Evolutionary conservation across 208 protist species (phyloP).

Genomic region (Wallacemonas sp.): DNA sequence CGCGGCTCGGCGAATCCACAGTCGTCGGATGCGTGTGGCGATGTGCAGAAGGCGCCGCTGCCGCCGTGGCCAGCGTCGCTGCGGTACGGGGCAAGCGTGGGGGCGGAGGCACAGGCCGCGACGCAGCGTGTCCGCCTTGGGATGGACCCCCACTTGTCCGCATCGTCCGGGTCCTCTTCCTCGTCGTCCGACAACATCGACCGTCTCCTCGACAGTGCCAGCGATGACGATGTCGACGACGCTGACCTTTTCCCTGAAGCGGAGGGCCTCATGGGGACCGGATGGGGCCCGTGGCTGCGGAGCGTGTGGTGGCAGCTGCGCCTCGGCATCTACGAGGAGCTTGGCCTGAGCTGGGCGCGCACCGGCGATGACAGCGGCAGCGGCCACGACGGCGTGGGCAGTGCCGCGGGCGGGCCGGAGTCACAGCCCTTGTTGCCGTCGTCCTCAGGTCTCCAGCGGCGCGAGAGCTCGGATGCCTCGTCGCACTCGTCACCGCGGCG

Average conservation of each 20-base stretch:
- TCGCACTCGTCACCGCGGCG: neutral
- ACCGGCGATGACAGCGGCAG: neutral
- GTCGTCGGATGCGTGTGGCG: too few relatives aligned
- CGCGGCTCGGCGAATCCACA: too few relatives aligned
- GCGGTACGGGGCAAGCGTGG: too few relatives aligned
- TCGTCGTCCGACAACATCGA: neutral
- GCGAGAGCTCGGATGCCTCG: neutral
- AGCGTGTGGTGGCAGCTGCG: conserved; percentile 3
- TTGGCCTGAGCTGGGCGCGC: neutral
- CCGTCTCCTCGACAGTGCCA: neutral
- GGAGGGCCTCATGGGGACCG: too few relatives aligned
- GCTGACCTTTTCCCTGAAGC: neutral
- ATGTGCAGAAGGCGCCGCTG: too few relatives aligned
- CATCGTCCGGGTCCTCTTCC: neutral
- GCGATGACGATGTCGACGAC: neutral
- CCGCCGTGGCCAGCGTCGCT: too few relatives aligned
- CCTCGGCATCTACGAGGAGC: conserved; percentile 11
- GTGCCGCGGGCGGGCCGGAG: too few relatives aligned
- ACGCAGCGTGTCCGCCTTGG: neutral
- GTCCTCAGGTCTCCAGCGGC: too few relatives aligned
- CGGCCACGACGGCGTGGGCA: neutral
- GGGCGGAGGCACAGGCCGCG: neutral
- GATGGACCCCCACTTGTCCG: neutral
- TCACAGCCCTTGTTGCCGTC: neutral
- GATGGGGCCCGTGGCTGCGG: neutral